A percentile compares a stretch with the other conserved stretches of the same genome.
These are phyloP conservation scores for Aeschynomene evenia DNA, from an alignment of 306 rosid genomes.

Conservation along the genomic window DNA sequence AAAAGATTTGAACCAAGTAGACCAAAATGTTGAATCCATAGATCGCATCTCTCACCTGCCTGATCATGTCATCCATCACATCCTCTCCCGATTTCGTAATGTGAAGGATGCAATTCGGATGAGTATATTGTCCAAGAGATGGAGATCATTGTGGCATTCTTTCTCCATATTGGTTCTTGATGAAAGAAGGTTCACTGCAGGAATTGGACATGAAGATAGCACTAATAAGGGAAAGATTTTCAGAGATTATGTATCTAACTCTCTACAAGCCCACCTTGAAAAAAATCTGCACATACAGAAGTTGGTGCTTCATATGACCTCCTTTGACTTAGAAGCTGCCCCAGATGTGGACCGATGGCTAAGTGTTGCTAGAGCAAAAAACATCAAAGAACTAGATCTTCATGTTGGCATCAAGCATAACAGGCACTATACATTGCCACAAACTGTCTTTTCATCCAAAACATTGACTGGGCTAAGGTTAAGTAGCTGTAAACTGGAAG, in stretches of 20 bases:
- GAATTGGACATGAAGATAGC: slow-evolving; percentile 8
- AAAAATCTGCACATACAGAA: slow-evolving; percentile 18
- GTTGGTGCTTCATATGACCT: slow-evolving; percentile 32
- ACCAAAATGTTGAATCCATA: slow-evolving; percentile 9
- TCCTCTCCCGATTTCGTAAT: slow-evolving; percentile 41
- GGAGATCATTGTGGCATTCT: slow-evolving; percentile 56
- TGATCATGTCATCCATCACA: slow-evolving; percentile 46
- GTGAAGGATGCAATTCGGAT: slow-evolving; percentile 47
- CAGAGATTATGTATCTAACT: slow-evolving; percentile 20
- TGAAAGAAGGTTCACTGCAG: slow-evolving; percentile 28
- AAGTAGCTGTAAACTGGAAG: slow-evolving; percentile 33
- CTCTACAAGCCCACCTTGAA: slow-evolving; percentile 3
- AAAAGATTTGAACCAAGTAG: slow-evolving; percentile 1
- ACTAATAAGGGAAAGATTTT: slow-evolving; percentile 5
- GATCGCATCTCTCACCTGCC: slow-evolving; percentile 49
- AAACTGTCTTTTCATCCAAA: slow-evolving; percentile 2
- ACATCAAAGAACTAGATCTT: slow-evolving; percentile 44
- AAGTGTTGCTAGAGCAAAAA: not conserved
- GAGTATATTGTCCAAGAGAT: slow-evolving; percentile 52
- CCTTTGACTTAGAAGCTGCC: slow-evolving; percentile 12
- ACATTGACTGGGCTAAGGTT: slow-evolving; percentile 36
- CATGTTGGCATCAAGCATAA: slow-evolving; percentile 3
- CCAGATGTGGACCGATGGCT: slow-evolving; percentile 28
- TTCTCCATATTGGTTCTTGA: slow-evolving; percentile 44
- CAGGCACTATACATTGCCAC: slow-evolving; percentile 25